Evolutionary conservation across 768 basidiomycete genomes (phyloP), one percentile per base, ranked within the genome.

Genomic region (Boletus sp.): DNA sequence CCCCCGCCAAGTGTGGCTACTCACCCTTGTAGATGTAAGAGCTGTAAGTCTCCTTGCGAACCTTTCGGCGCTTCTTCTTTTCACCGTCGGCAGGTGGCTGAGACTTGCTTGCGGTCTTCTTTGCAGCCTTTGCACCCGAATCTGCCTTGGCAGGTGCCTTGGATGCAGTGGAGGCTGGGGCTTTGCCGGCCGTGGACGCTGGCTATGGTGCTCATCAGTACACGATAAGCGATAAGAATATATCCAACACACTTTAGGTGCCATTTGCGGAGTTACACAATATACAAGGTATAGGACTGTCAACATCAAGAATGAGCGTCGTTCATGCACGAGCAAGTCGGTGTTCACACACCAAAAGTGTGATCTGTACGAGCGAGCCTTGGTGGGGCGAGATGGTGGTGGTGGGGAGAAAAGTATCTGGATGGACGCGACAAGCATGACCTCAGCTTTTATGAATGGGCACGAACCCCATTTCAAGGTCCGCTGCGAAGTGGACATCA

Each of bases 1-100:
- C 19, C 25, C 15, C 17, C 14, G 21, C 1, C 23, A 23, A 25
- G 13, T 23, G 15, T 32, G n/a, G 3, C 1, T 11, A 59, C 77
- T 55, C 42, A 85, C 85, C 84, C 73, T 88, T 88, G 78, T 88
- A 89, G 69, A 93, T 89, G 77, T 92, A 92, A 29, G 88, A 86
- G 68, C 84, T 84, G 79, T 88, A 89, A 4, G 87, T 88, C 76
- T 89, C 87, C 79, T 88, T 87, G 68, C 88, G 83, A 46, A 80
- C 70, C 80, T 90, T 91, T 72, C 80, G 82, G 70, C 85, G 80
- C 78, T 87, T 87, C 83, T 88, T 88, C 80, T 88, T 87, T 69
- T 88, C 86, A 49, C 79, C 83, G 47, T 80, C 83, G 43, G 73
- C 80, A 40, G 80, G 65, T 11, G 76, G 63, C 19, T 76, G 70